Base-by-base conservation (phyloP, 768 basidiomycete genomes). In the Chalciporus piperatus region DNA sequence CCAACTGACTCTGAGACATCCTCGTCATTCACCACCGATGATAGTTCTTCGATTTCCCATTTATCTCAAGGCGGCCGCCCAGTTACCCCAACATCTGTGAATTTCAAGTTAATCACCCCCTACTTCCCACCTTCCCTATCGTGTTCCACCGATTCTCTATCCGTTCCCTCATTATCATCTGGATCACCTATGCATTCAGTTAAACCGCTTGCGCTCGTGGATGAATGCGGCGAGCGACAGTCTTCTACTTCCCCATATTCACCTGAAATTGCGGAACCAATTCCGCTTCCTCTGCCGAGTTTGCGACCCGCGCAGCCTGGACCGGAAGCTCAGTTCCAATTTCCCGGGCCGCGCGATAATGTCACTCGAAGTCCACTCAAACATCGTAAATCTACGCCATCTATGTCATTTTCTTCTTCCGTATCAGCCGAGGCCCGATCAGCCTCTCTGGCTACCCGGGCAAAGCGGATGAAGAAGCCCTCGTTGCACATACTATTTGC, bases 401-500 rank as follows among this genome's bases (percentile, higher is more conserved):
- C 66, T 56, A 32, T 70, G 37, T 59, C 72, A 6, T 55, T 70
- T 52, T 61, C 65, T 51, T 59, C 70, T 58, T 56, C 71, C 41
- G 55, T 61, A 54, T 63, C 63, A 14, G 62, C 52, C 47, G 45
- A 74, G 72, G 41, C 70, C 72, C 48, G 52, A 72, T 45, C 70
- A 71, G 45, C 75, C 76, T 53, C 67, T 57, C 22, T 68, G 25
- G 54, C 57, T 56, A 66, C 66, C 27, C 58, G 64, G 42, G 62
- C 69, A 22, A 66, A 64, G 48, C 74, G 71, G 51, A 64, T 76
- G 52, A 88, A 85, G 68, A 85, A 83, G 45, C 85, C 89, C 0
- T 89, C 87, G 3, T 68, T 89, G 50, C 81, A 82, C 45, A 70
- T 87, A 16, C 72, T 89, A 17, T 85, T 89, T 65, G 75, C 83